A percentile compares a stretch with the other conserved stretches of the same genome.
Conservation (phyloP, 768 basidiomycete species). For the Pleurotus tuoliensis region DNA sequence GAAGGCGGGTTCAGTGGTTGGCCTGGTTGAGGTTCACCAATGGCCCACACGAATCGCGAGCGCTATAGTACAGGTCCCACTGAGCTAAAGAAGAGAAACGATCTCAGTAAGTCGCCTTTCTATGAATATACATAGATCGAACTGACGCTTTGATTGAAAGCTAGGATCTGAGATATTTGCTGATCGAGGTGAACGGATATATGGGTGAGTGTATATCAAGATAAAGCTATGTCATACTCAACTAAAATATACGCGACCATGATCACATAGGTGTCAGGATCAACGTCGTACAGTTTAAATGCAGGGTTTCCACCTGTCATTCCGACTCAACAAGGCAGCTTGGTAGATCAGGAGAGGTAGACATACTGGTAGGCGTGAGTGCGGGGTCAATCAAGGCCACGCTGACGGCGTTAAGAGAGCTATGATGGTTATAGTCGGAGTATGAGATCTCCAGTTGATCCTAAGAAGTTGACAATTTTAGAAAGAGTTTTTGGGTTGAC, state of each 20-base stretch:
- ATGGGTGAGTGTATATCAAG: not conserved
- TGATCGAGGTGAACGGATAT: not conserved
- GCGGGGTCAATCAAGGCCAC: slow-evolving; percentile 31
- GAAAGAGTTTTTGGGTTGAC: not conserved
- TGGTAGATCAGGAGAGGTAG: not conserved
- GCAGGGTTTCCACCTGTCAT: slow-evolving; percentile 30
- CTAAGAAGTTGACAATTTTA: slow-evolving; percentile 8
- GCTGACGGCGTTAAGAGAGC: slow-evolving; percentile 24
- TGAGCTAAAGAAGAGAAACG: slow-evolving; percentile 14
- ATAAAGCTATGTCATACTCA: slow-evolving; percentile 5
- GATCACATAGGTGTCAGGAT: slow-evolving; percentile 38
- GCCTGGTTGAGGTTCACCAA: slow-evolving; percentile 13
- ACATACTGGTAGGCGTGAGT: slow-evolving; percentile 34
- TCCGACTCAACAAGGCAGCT: not conserved
- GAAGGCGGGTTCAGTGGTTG: slow-evolving; percentile 44
- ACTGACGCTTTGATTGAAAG: slow-evolving; percentile 22
- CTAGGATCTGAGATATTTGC: slow-evolving; percentile 22
- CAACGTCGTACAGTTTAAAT: slow-evolving; percentile 37
- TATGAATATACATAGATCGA: no score
- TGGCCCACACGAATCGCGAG: slow-evolving; percentile 29
- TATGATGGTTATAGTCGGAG: slow-evolving; percentile 29
- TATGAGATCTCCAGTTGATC: slow-evolving; percentile 41
- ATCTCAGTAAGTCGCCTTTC: no score
- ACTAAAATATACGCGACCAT: slow-evolving; percentile 32
- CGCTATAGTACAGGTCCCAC: slow-evolving; percentile 34